Evolutionary conservation across 371 early-diverging fungal genomes (phyloP).

Genomic region (Haplosporangium sp.): DNA sequence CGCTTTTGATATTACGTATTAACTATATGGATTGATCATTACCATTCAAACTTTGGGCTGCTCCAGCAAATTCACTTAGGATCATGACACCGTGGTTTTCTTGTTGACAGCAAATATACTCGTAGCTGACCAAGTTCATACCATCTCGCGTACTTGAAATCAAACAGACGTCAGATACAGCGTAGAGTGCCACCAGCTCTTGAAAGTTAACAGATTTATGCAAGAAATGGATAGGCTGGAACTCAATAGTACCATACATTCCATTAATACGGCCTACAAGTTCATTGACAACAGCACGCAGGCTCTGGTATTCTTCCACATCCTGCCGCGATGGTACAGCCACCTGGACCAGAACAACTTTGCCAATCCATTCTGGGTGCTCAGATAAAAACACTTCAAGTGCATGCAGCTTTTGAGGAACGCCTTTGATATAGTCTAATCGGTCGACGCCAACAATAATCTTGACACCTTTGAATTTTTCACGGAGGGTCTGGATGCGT

Average conservation of each 20-base stretch:
- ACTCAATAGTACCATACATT: slow-evolving; percentile 91
- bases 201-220: slow-evolving; percentile 96
- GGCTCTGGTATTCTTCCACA: slow-evolving; percentile 97
- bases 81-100: slow-evolving; percentile 96
- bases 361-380: slow-evolving; percentile 95
- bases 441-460: slow-evolving; percentile 99
- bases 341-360: slow-evolving; percentile 97
- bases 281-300: slow-evolving; percentile 93
- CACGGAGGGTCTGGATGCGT: slow-evolving; percentile 83
- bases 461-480: slow-evolving; percentile 90
- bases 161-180: slow-evolving; percentile 96
- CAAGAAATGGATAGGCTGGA: slow-evolving; percentile 97
- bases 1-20: background rate
- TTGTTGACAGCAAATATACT: slow-evolving; percentile 97
- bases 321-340: slow-evolving; percentile 97
- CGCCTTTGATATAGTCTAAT: slow-evolving; percentile 99
- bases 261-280: slow-evolving; percentile 98
- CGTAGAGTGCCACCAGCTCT: slow-evolving; percentile 97
- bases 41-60: slow-evolving; percentile 97
- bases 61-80: slow-evolving; percentile 99
- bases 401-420: slow-evolving; percentile 98
- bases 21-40: slow-evolving; percentile 11
- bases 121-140: slow-evolving; percentile 99
- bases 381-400: slow-evolving; percentile 92
- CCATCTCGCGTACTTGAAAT: slow-evolving; percentile 99